Evolutionary conservation across 2,329 filamentous ascomycete genomes (phyloP).

Genomic region (Zymoseptoria tritici): DNA sequence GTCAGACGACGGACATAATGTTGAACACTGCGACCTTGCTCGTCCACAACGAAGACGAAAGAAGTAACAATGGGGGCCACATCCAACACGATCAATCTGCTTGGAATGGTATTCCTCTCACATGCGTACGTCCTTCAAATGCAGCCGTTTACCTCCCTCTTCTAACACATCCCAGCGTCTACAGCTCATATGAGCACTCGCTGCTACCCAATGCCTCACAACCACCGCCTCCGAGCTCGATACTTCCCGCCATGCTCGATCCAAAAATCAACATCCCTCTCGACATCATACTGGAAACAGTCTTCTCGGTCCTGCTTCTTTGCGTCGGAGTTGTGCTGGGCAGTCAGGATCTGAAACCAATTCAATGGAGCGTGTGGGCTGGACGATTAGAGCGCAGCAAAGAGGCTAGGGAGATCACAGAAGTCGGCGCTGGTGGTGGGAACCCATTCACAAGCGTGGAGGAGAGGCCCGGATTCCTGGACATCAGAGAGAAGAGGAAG

Average conservation of each 20-base stretch:
- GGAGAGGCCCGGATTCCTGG: slow-evolving; percentile 74
- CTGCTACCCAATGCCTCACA: slow-evolving; percentile 50
- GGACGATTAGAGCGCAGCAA: slow-evolving; percentile 67
- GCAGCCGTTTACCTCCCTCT: slow-evolving; percentile 2
- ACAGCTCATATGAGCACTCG: slow-evolving; percentile 91
- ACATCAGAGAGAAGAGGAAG: slow-evolving; percentile 68
- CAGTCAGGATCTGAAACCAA: slow-evolving; percentile 72
- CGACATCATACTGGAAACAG: slow-evolving; percentile 82
- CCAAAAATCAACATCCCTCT: slow-evolving; percentile 53
- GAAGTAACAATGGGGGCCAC: slow-evolving; percentile 56
- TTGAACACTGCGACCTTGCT: too few relatives aligned
- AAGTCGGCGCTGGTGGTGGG: slow-evolving; percentile 63
- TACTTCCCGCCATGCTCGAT: slow-evolving; percentile 28
- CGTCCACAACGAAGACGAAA: too few relatives aligned
- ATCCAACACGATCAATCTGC: slow-evolving; percentile 60
- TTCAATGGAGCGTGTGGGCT: slow-evolving; percentile 75
- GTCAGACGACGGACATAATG: too few relatives aligned
- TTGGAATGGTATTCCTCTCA: slow-evolving; percentile 71
- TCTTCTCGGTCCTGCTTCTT: slow-evolving; percentile 72
- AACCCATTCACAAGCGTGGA: slow-evolving; percentile 78
- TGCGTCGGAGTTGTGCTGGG: slow-evolving; percentile 73
- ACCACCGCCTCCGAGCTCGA: slow-evolving; percentile 26
- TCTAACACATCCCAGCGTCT: slow-evolving; percentile 57
- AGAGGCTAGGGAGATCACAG: slow-evolving; percentile 48
- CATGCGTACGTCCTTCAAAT: slow-evolving; percentile 63